Evolutionary conservation across 345 rosid genomes (phyloP).

Genomic region (Arabidopsis suecica): DNA sequence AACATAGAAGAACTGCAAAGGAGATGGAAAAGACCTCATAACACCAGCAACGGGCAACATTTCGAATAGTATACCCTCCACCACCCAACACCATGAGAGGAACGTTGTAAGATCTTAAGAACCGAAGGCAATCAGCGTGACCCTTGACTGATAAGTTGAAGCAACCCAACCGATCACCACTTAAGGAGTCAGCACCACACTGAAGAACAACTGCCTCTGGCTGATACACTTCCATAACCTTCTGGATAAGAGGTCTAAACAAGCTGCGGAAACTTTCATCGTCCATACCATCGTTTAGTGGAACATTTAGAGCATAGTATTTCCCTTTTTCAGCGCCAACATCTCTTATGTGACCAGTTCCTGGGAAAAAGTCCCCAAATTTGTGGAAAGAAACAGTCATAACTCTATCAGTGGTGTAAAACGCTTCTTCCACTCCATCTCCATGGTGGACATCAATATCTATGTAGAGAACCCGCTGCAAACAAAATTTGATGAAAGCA

Average conservation of each 20-base stretch:
- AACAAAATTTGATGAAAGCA: slow-evolving; percentile 37
- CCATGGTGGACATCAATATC: slow-evolving; percentile 99
- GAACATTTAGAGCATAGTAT: slow-evolving; percentile 91
- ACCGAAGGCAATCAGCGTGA: slow-evolving; percentile 95
- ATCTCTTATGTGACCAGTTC: slow-evolving; percentile 90
- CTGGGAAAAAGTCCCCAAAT: slow-evolving; percentile 97
- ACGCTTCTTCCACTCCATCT: slow-evolving; percentile 99
- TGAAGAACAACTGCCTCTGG: slow-evolving; percentile 99
- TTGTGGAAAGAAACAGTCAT: slow-evolving; percentile 99
- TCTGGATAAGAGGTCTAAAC: slow-evolving; percentile 82
- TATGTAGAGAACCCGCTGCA: slow-evolving; percentile 88
- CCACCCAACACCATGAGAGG: slow-evolving; percentile 99
- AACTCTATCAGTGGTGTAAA: slow-evolving; percentile 98
- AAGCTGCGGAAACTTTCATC: slow-evolving; percentile 81
- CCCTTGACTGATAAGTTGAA: slow-evolving; percentile 98
- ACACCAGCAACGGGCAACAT: slow-evolving; percentile 99
- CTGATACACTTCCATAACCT: slow-evolving; percentile 96
- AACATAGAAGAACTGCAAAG: slow-evolving; percentile 1
- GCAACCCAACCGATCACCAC: slow-evolving; percentile 97
- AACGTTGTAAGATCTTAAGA: slow-evolving; percentile 86
- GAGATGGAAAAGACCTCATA: slow-evolving; percentile 70
- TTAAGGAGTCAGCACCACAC: slow-evolving; percentile 96
- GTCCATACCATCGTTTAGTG: slow-evolving; percentile 89
- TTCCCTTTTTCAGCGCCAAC: slow-evolving; percentile 73
- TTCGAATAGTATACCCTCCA: slow-evolving; percentile 96